A percentile compares a stretch with the other conserved stretches of the same genome.
These are phyloP conservation scores for Deuterostichococcus epilithicus DNA, from an alignment of 139 green algal species.

Conservation along the genomic window DNA sequence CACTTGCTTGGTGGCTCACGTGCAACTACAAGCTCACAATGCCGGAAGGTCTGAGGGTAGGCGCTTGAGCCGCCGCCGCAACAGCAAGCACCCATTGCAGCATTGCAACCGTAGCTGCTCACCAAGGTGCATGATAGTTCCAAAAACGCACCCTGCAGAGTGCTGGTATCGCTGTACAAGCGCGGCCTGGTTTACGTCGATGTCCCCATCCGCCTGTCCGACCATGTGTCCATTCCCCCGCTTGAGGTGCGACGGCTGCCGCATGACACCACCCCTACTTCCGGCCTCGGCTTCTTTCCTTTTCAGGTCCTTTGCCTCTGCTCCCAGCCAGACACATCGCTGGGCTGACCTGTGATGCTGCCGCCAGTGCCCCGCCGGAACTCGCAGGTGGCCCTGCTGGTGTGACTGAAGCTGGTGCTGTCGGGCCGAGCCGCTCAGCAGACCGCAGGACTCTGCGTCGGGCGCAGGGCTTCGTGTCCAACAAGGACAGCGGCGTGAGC, in stretches of 20 bases:
- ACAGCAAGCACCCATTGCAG: constrained; percentile 15
- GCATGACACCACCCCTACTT: not conserved
- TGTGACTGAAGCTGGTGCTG: too few relatives aligned
- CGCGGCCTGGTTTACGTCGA: constrained; percentile 83
- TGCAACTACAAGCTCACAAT: too few relatives aligned
- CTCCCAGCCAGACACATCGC: too few relatives aligned
- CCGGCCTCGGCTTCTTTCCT: not conserved
- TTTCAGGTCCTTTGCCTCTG: too few relatives aligned
- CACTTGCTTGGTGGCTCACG: too few relatives aligned
- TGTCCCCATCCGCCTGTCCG: constrained; percentile 69
- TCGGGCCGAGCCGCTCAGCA: too few relatives aligned
- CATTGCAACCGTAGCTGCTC: constrained; percentile 11
- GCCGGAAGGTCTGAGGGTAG: too few relatives aligned
- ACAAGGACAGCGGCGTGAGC: constrained; percentile 58
- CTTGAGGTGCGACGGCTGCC: constrained; percentile 58
- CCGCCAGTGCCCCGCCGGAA: too few relatives aligned
- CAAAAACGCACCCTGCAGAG: not conserved
- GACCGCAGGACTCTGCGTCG: too few relatives aligned
- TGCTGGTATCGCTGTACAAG: constrained; percentile 56
- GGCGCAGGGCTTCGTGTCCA: constrained; percentile 86
- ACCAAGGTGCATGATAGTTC: not conserved
- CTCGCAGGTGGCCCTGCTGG: too few relatives aligned
- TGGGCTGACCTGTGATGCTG: too few relatives aligned
- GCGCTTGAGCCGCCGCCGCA: too few relatives aligned
- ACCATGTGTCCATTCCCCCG: constrained; percentile 82